Evolutionary conservation across 345 rosid species (phyloP).

Genomic region (Conringia planisiliqua): DNA sequence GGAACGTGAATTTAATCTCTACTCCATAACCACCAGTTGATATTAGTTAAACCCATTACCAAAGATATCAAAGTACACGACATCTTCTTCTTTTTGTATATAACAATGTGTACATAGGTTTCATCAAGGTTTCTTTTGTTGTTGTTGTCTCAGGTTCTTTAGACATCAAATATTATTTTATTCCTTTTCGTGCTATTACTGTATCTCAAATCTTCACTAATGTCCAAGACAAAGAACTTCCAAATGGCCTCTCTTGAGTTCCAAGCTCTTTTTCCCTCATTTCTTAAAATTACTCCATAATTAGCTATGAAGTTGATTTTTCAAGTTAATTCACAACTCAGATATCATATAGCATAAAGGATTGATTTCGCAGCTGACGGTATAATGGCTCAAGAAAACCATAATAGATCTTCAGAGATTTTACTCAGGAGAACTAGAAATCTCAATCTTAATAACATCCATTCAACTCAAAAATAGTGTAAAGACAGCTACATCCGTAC

Average conservation of each 20-base stretch:
- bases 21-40: conserved; percentile 10
- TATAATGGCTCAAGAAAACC: neutral
- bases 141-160: neutral
- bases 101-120: conserved; percentile 7
- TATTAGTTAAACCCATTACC: conserved; percentile 9
- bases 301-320: neutral
- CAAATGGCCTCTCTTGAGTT: neutral
- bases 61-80: neutral
- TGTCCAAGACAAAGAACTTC: neutral
- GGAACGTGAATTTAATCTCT: conserved; percentile 63
- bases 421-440: neutral
- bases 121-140: neutral
- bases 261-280: neutral
- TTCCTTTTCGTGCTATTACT: neutral
- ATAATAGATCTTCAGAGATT: neutral
- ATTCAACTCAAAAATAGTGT: neutral
- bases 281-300: neutral
- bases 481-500: conserved; percentile 13
- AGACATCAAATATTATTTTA: neutral
- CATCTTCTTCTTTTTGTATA: conserved; percentile 9
- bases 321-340: neutral
- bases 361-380: neutral
- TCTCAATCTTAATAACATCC: conserved; percentile 11
- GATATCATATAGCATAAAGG: no score
- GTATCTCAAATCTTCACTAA: neutral